Percentiles rank a stretch among this genome's conserved stretches.
Conservation (phyloP, 257 asterid genomes). For the Dorcoceras hygrometricum region DNA sequence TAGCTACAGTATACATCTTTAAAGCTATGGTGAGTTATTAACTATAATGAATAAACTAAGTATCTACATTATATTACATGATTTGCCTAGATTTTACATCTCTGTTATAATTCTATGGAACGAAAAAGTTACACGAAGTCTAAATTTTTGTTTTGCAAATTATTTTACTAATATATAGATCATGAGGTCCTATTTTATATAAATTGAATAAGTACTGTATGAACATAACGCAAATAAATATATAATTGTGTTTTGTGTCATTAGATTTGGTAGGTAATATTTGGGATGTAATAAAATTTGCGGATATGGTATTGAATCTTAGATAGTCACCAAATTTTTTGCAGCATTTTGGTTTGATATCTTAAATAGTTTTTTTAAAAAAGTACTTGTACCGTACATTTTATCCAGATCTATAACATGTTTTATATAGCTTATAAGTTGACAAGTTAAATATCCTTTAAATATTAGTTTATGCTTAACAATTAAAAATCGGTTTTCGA, state of each 20-base stretch:
- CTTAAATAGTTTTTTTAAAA: too few relatives aligned
- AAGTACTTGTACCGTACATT: too few relatives aligned
- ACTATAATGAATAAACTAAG: not conserved
- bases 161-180: too few relatives aligned
- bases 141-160: too few relatives aligned
- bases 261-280: too few relatives aligned
- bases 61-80: not conserved
- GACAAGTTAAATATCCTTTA: not conserved
- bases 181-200: not conserved
- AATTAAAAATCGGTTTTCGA: not conserved
- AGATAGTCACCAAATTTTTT: too few relatives aligned
- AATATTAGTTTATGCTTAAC: not conserved
- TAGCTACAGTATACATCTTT: conserved; percentile 73
- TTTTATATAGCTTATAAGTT: too few relatives aligned
- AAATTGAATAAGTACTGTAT: not conserved
- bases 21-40: conserved; percentile 62
- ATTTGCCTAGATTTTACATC: not conserved
- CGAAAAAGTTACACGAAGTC: not conserved
- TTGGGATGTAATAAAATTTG: too few relatives aligned
- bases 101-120: not conserved
- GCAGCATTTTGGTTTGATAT: too few relatives aligned
- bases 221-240: not conserved
- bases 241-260: not conserved
- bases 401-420: not conserved
- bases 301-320: too few relatives aligned